Conservation (phyloP, 371 early-diverging fungal species). For the Syncephalastrum contaminatum region DNA sequence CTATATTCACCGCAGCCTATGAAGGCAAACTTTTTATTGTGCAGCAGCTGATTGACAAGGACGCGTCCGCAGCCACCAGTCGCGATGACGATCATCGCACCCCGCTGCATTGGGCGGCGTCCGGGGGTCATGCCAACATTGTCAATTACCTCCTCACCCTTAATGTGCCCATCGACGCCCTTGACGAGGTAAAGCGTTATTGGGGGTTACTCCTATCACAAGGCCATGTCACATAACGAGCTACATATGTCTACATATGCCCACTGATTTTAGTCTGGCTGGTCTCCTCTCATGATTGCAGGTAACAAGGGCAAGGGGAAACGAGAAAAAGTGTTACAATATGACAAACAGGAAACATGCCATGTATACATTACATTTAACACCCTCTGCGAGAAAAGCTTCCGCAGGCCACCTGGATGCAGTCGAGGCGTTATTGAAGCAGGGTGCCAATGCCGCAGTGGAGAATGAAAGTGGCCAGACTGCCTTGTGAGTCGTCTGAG, state of each 20-base stretch:
- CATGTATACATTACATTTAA: neutral
- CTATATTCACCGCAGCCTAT: constrained; percentile 51
- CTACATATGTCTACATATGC: too few relatives aligned
- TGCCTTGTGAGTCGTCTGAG: constrained; percentile 44
- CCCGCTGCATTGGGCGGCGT: constrained; percentile 55
- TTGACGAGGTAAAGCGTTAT: constrained; percentile 51
- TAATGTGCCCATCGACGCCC: constrained; percentile 52
- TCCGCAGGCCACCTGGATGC: constrained; percentile 55
- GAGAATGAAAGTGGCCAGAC: constrained; percentile 57
- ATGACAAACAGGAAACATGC: too few relatives aligned
- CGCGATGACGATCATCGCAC: constrained; percentile 40
- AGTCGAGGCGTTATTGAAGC: constrained; percentile 38
- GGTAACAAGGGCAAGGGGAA: constrained; percentile 25
- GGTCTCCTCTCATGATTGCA: constrained; percentile 66
- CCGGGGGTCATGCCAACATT: constrained; percentile 66
- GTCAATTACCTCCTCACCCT: constrained; percentile 65
- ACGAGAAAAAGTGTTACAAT: neutral
- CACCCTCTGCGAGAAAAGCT: constrained; percentile 21
- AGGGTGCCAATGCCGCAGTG: constrained; percentile 43
- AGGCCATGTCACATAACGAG: neutral
- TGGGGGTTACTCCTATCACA: neutral
- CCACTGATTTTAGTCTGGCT: constrained; percentile 37
- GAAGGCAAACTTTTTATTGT: constrained; percentile 57
- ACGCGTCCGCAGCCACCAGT: constrained; percentile 34
- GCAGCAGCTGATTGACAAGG: constrained; percentile 51